Base-by-base conservation (phyloP, 2,329 filamentous ascomycete species). In the Microsporum canis region DNA sequence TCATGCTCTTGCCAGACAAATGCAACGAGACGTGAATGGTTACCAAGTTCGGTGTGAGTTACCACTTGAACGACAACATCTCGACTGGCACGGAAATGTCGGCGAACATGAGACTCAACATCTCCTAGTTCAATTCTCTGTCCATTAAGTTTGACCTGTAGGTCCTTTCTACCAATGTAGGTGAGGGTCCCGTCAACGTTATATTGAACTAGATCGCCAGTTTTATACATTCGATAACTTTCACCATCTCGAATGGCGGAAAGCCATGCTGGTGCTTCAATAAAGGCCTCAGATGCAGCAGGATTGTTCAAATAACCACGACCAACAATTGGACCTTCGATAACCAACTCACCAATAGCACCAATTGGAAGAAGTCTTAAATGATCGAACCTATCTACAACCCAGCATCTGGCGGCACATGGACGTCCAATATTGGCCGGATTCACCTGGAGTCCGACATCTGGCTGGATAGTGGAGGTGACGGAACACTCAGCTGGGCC, bases 61-160 rank as follows among this genome's bases (percentile, higher is more conserved):
- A 64, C 57, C 59, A 65, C 39, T 43, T 59, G 41, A 12, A 38
- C 57, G 14, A 59, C 39, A 2, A 51, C 57, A 17, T 59, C 57
- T 29, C n/a, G 49, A 53, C 27, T 38, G 41, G 43, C 63, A 38
- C 1, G 38, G 39, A 33, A 59, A 59, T 41, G 27, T 2, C 36
- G 47, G 31, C 47, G 68, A 65, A 85, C 79, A 0, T 83, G 86
- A 66, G 89, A 82, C 68, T 92, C 88, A 72, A 95, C 92, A 74
- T 95, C 90, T 0, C 86, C 88, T 61, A 94, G 86, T 68, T 95
- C 90, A 0, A 95, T 79, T 12, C 90, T 80, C 70, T 95, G 90
- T 0, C 90, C 90, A 10, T 90, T 83, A 3, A 95, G 79, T 71
- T 96, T 96, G 63, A 95, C 85, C 71, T 96, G 91, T 1, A 58